phyloP scores from a whole-genome alignment of 192 early-diverging fungal species.

The Backusella australiensis region DNA sequence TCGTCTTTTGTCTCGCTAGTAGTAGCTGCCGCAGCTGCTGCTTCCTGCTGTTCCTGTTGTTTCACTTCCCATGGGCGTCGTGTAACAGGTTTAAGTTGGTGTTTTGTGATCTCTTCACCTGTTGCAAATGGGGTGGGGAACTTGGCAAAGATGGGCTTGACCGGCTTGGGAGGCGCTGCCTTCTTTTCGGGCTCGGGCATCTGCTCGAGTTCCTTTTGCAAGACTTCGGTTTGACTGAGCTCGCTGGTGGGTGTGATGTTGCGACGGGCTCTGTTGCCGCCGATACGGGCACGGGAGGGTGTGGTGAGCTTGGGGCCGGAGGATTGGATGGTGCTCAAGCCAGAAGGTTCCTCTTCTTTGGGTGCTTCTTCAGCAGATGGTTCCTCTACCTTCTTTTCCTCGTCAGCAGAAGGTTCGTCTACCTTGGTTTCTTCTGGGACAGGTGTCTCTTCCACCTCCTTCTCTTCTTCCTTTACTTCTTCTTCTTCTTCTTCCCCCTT shows the following conservation, averaged over 20 bases:
- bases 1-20: slow-evolving; percentile 8
- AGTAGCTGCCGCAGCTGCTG: neutral
- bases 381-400: neutral
- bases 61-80: slow-evolving; percentile 34
- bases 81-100: slow-evolving; percentile 28
- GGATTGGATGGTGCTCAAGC: slow-evolving; percentile 5
- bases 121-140: slow-evolving; percentile 38
- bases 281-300: slow-evolving; percentile 22
- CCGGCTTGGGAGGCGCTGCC: slow-evolving; percentile 32
- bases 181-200: neutral
- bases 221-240: slow-evolving; percentile 31
- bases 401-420: neutral
- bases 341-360: neutral
- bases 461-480: neutral
- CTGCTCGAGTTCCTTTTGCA: slow-evolving; percentile 23
- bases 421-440: neutral
- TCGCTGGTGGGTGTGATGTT: neutral
- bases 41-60: slow-evolving; percentile 20
- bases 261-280: slow-evolving; percentile 12
- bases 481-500: neutral
- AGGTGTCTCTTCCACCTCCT: neutral
- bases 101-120: slow-evolving; percentile 11
- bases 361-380: neutral
- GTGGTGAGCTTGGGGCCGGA: slow-evolving; percentile 27
- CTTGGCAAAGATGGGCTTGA: slow-evolving; percentile 42